Evolutionary conservation across 495 filamentous ascomycete species (phyloP).

Genomic region (Bacidia gigantensis): DNA sequence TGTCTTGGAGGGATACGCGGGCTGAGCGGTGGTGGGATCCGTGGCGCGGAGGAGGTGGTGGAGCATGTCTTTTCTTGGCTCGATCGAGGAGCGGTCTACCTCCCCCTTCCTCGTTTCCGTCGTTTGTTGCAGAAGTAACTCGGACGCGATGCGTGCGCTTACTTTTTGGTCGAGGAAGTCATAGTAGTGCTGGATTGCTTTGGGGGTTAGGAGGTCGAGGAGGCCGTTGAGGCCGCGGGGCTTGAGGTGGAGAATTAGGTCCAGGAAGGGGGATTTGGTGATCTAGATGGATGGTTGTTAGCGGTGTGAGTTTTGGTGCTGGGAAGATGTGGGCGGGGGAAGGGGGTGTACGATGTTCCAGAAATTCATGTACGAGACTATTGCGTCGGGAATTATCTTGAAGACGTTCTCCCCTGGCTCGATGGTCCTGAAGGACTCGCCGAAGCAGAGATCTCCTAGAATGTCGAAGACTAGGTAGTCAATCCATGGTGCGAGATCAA

Average conservation of each 20-base stretch:
- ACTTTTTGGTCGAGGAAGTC: constrained; percentile 7
- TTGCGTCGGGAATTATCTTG: constrained; percentile 16
- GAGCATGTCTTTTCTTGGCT: constrained; percentile 22
- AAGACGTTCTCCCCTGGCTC: constrained; percentile 18
- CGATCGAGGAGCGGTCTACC: not conserved
- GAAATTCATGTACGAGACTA: constrained; percentile 16
- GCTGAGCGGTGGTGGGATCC: constrained; percentile 18
- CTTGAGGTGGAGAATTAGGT: constrained; percentile 10
- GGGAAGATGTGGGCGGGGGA: no score
- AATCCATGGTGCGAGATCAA: constrained; percentile 16
- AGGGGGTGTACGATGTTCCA: not conserved
- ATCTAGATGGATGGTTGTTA: constrained; percentile 3
- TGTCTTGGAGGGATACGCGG: constrained; percentile 12
- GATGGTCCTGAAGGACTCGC: constrained; percentile 18
- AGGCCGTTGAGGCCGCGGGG: constrained; percentile 11
- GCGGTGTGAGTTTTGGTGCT: constrained; percentile 9
- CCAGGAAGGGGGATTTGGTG: constrained; percentile 6
- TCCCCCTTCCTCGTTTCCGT: not conserved
- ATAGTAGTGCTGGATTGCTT: not conserved
- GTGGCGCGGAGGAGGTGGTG: constrained; percentile 22
- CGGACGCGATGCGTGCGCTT: not conserved
- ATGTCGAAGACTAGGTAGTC: constrained; percentile 21
- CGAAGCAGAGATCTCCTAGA: constrained; percentile 26
- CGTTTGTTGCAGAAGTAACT: not conserved
- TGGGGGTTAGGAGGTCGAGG: constrained; percentile 3